Base-by-base conservation (phyloP, 1,284 basidiomycete species). In the Fistulina hepatica region DNA sequence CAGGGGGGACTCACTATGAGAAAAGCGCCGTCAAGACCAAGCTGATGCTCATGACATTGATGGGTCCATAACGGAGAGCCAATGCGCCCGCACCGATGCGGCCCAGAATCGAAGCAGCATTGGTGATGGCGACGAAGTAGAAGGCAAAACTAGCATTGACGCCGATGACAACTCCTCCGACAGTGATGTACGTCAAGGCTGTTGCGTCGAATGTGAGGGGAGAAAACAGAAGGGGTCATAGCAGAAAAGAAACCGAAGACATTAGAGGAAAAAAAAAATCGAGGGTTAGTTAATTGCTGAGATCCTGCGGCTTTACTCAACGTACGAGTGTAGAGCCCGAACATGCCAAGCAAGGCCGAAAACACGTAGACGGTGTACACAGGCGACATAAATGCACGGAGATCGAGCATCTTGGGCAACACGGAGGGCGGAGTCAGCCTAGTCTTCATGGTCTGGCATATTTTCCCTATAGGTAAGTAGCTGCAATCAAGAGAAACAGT, bases 311-410 rank as follows among this genome's bases (percentile, higher is more conserved):
- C 6, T 5, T 15, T 6, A 34, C 15, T 12, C 21, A n/a, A 41
- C 55, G 2, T 39, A 67, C 66, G 58, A 3, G 70, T 74, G 46
- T 70, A 73, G 12, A 73, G 45, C 15, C 73, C 73, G 7, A 74
- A 55, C 52, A 69, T 72, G 2, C 52, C 52, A 9, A 63, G 37
- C 32, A 63, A 51, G 2, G 58, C 54, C 1, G 66, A 55, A 3
- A 56, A 13, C 17, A 47, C 48, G 42, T 64, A 65, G 1, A 54
- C 28, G 5, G 54, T 40, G 45, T 56, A 67, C 2, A 61, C 51
- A 5, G 48, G 41, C 11, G 50, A 49, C 40, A 57, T 62, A 55
- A 69, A 67, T 15, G 57, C 63, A 0, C 49, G 44, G 19, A 55
- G 49, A 12, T 57, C 35, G n/a, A 36, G 11, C 5, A 36, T 12